Base-by-base conservation (phyloP, 139 green algal genomes). In the Monoraphidium neglectum region DNA sequence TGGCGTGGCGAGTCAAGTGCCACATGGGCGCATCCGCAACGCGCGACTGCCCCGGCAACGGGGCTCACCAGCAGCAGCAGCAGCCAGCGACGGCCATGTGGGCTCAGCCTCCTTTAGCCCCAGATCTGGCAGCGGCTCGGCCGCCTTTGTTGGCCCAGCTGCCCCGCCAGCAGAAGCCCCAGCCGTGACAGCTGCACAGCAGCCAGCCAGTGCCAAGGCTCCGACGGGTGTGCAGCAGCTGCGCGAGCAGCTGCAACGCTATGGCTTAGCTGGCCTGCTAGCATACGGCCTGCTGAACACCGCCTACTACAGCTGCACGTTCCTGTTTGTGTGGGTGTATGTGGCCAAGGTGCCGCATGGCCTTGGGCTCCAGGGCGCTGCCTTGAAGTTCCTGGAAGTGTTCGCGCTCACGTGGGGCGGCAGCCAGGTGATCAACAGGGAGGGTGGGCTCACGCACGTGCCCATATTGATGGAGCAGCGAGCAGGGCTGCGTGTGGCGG, bases 241-340 rank as follows among this genome's bases (percentile, higher is more conserved):
- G 2, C 49, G 63, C 2, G 33, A 72, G 47, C 62, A 79, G 63
- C 62, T 79, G 35, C 62, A 72, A 62, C 63, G 60, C 2, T 26
- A 65, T 0, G 73, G 73, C 36, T 12, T 72, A 57, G 61, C 73
- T 23, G 73, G 62, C 3, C 47, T 72, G 23, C 33, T 79, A 24
- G 62, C 73, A 3, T 79, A 79, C 53, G 73, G 62, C 35, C 49
- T 77, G n/a, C 69, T 79, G 24, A 72, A 79, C 35, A 72, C 73
- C 13, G n/a, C 35, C 2, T 72, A 79, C 73, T 72, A 79, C 73
- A 66, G 46, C 33, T 38, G 60, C 3, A 37, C 62, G 4, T 72
- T 79, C 49, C n/a, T 77, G 72, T 56, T 77, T 38, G 60, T 70
- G 21, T 77, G 72, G 72, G 68, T 77, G 21, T 51, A 60, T 6